phyloP scores from a whole-genome alignment of 345 rosid genomes.

The Gossypium sturtianum region DNA sequence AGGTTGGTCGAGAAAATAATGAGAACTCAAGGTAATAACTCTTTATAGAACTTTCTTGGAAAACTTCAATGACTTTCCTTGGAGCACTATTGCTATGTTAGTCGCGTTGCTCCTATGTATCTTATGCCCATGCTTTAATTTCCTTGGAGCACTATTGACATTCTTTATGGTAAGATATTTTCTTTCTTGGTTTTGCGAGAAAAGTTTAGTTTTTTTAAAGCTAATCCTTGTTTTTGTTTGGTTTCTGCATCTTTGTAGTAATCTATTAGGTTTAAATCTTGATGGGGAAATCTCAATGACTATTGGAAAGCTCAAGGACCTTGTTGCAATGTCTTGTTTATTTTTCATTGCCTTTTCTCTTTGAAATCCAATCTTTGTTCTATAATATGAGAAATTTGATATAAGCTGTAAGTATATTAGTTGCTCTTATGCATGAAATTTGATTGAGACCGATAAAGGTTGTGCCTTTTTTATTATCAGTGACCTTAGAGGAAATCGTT shows the following conservation, averaged over 20 bases:
- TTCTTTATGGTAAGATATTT: background rate
- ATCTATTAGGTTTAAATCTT: conserved; percentile 82
- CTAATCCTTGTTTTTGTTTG: conserved; percentile 6
- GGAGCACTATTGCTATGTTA: no score
- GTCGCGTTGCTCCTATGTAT: no score
- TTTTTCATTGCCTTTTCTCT: background rate
- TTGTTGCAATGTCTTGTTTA: conserved; percentile 51
- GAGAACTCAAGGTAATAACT: no score
- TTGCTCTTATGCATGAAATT: background rate
- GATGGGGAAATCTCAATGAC: conserved; percentile 90
- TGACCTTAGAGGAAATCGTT: no score
- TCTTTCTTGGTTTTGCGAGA: conserved; percentile 7
- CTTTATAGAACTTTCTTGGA: no score
- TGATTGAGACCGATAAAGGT: no score
- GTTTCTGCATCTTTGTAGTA: conserved; percentile 48
- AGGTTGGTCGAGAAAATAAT: no score
- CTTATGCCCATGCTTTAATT: no score
- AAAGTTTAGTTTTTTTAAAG: background rate
- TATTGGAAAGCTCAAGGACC: conserved; percentile 73
- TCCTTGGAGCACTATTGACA: no score
- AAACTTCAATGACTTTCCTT: no score
- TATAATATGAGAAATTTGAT: background rate
- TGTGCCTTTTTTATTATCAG: no score
- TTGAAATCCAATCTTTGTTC: background rate
- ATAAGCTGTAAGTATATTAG: no score